Conservation (phyloP, 306 rosid genomes). For the Trifolium pratense region DNA sequence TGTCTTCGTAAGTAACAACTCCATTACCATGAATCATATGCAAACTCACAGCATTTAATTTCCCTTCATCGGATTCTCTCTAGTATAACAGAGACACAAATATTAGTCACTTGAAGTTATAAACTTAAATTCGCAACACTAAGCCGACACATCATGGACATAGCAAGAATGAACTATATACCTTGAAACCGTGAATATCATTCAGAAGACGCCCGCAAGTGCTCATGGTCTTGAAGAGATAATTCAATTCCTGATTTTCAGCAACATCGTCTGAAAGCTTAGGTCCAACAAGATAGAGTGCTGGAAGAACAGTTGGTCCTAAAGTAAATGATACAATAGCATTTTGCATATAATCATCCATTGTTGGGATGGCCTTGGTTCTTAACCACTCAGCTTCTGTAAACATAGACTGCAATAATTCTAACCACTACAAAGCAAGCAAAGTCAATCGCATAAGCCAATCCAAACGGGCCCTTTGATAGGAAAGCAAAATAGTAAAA, state of each 20-base stretch:
- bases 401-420: constrained; percentile 62
- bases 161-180: constrained; percentile 14
- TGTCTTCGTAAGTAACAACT: constrained; percentile 49
- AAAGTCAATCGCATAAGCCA: too few species aligned
- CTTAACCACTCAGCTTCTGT: constrained; percentile 71
- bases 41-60: constrained; percentile 64
- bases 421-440: constrained; percentile 68
- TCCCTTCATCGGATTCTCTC: constrained; percentile 82
- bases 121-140: too few species aligned
- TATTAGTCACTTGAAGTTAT: too few species aligned
- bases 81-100: constrained; percentile 43
- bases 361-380: constrained; percentile 58
- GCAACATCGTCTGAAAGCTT: constrained; percentile 55
- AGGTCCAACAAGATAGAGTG: constrained; percentile 76
- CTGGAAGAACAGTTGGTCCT: constrained; percentile 76
- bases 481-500: too few species aligned
- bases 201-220: constrained; percentile 74
- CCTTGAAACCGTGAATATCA: constrained; percentile 66
- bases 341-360: constrained; percentile 74
- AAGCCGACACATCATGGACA: background rate
- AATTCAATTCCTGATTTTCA: constrained; percentile 50
- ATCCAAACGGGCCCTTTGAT: too few species aligned
- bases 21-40: constrained; percentile 48
- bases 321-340: constrained; percentile 64
- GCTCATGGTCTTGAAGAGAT: constrained; percentile 62